Evolutionary conservation across 164 flowering plant species (phyloP).

Genomic region (Berberis vulgaris): DNA sequence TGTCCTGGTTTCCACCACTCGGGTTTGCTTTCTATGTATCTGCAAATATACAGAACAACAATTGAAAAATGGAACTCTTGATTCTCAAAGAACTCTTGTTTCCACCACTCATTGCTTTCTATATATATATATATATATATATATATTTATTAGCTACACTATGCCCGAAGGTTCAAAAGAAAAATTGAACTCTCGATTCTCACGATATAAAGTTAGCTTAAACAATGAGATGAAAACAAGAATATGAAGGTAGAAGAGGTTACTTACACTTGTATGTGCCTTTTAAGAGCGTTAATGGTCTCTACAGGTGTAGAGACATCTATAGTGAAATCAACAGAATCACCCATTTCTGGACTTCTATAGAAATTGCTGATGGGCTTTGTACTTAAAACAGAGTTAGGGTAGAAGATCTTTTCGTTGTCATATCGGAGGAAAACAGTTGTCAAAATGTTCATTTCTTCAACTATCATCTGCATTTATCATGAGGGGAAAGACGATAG

Average conservation of each 20-base stretch:
- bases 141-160: no score
- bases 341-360: conserved; percentile 31
- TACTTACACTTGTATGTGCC: conserved; percentile 36
- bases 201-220: no score
- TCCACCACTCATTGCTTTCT: no score
- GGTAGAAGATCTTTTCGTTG: conserved; percentile 22
- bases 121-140: background rate
- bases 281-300: conserved; percentile 40
- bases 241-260: background rate
- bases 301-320: conserved; percentile 56
- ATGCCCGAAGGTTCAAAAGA: background rate
- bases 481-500: no score
- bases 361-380: conserved; percentile 29
- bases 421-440: conserved; percentile 41
- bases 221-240: background rate
- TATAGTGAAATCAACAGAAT: conserved; percentile 37
- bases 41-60: background rate
- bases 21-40: conserved; percentile 43
- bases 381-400: conserved; percentile 18
- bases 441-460: conserved; percentile 58
- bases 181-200: background rate
- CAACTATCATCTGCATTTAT: conserved; percentile 46
- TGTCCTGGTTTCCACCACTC: conserved; percentile 59
- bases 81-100: background rate
- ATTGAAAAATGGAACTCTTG: background rate